Evolutionary conservation across 2,329 filamentous ascomycete species (phyloP).

Genomic region (Pyricularia sp.): DNA sequence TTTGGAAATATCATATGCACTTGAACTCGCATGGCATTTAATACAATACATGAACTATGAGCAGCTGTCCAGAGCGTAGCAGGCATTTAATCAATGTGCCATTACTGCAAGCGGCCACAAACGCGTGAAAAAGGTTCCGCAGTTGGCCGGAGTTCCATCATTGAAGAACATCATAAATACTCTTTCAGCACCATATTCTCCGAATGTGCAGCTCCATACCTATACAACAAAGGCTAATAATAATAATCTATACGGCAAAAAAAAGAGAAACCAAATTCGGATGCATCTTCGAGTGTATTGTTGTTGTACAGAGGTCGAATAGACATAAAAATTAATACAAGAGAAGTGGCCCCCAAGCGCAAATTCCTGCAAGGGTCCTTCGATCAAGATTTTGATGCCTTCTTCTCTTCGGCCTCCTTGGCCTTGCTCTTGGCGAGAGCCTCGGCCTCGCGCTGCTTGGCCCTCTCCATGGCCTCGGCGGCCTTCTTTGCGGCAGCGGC

Average conservation of each 20-base stretch:
- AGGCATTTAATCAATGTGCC: background rate
- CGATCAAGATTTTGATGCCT: background rate
- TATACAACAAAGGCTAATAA: background rate
- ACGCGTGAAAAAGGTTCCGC: background rate
- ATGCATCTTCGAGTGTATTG: background rate
- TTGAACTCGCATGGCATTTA: background rate
- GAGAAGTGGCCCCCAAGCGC: background rate
- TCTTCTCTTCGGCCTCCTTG: background rate
- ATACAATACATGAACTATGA: background rate
- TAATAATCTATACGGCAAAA: background rate
- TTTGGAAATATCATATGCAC: background rate
- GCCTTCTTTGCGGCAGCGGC: constrained; percentile 58
- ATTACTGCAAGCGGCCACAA: background rate
- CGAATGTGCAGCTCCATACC: background rate
- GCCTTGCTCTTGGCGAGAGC: constrained; percentile 32
- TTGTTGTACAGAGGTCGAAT: background rate
- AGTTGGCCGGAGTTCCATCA: background rate
- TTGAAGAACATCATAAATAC: background rate
- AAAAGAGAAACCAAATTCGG: background rate
- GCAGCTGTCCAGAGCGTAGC: background rate
- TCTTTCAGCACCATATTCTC: background rate
- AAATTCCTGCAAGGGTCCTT: background rate
- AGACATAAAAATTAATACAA: background rate
- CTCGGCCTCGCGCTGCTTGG: constrained; percentile 40
- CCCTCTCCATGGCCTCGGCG: constrained; percentile 66